A percentile compares a stretch with the other conserved stretches of the same genome.
phyloP scores from a whole-genome alignment of 768 basidiomycete species.

The Phylloporus sp. region DNA sequence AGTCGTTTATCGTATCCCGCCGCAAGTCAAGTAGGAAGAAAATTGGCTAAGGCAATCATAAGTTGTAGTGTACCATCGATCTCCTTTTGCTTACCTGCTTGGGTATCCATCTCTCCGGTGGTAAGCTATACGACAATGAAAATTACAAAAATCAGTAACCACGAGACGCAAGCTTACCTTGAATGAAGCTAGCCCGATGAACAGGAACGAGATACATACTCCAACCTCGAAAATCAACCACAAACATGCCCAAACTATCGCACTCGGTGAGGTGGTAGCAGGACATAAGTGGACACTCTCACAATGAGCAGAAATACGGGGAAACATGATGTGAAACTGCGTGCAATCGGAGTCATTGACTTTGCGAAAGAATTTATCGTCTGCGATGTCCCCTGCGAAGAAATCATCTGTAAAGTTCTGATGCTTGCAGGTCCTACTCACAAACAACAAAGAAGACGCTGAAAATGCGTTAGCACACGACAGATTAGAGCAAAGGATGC shows the following conservation, averaged over 20 bases:
- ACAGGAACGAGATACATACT: slow-evolving; percentile 69
- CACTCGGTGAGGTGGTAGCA: neutral
- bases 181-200: slow-evolving; percentile 81
- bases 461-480: slow-evolving; percentile 7
- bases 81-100: slow-evolving; percentile 57
- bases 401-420: neutral
- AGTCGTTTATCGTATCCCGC: neutral
- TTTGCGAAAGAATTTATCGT: slow-evolving; percentile 94
- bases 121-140: slow-evolving; percentile 30
- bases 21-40: slow-evolving; percentile 51
- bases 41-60: slow-evolving; percentile 39
- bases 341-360: slow-evolving; percentile 90
- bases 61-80: slow-evolving; percentile 1
- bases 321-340: slow-evolving; percentile 77
- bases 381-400: slow-evolving; percentile 80
- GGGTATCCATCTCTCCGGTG: slow-evolving; percentile 42
- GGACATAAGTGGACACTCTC: slow-evolving; percentile 17
- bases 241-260: slow-evolving; percentile 73
- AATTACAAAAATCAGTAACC: neutral
- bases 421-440: slow-evolving; percentile 35
- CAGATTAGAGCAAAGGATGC: slow-evolving; percentile 24
- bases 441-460: slow-evolving; percentile 87
- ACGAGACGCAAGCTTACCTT: slow-evolving; percentile 46
- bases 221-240: slow-evolving; percentile 81
- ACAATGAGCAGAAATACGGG: slow-evolving; percentile 69